phyloP scores from a whole-genome alignment of 305 asterid species.

The Ilex paraguariensis region DNA sequence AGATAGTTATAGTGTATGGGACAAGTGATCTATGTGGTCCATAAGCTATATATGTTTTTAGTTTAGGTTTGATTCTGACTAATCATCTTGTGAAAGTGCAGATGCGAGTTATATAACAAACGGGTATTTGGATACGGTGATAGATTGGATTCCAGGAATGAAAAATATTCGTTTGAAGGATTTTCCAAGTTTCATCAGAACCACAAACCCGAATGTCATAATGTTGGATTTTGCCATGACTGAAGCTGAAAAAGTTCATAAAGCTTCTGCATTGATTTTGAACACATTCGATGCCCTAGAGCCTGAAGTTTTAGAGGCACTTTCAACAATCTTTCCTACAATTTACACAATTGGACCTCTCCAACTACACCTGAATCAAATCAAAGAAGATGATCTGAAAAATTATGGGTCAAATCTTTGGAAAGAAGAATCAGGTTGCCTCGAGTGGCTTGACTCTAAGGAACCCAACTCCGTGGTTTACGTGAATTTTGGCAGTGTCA shows the following conservation, averaged over 20 bases:
- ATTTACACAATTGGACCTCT: conserved; percentile 30
- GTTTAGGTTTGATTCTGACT: too few relatives aligned
- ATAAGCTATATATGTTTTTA: too few relatives aligned
- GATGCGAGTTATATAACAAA: conserved; percentile 21
- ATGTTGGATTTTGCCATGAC: conserved; percentile 11
- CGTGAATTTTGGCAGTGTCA: conserved; percentile 30
- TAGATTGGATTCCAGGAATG: conserved; percentile 34
- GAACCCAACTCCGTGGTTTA: conserved; percentile 27
- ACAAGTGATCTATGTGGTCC: too few relatives aligned
- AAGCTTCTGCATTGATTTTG: conserved; percentile 22
- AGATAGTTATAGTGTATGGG: too few relatives aligned
- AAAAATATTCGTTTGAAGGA: conserved; percentile 24
- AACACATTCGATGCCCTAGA: conserved; percentile 24
- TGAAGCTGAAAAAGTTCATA: conserved; percentile 13
- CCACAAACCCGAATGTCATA: conserved; percentile 17
- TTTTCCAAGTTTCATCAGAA: conserved; percentile 19
- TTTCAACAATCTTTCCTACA: conserved; percentile 15
- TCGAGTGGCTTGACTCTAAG: conserved; percentile 21
- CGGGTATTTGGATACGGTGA: conserved; percentile 21
- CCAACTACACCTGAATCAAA: conserved; percentile 12
- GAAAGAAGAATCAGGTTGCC: conserved; percentile 21
- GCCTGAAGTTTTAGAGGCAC: conserved; percentile 3
- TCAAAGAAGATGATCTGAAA: conserved; percentile 11
- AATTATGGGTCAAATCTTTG: conserved; percentile 22
- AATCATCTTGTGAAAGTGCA: background rate